Evolutionary conservation across 805 yeast species (phyloP), one percentile per base, ranked within the genome.

Genomic region (Ogataea wickerhamii): DNA sequence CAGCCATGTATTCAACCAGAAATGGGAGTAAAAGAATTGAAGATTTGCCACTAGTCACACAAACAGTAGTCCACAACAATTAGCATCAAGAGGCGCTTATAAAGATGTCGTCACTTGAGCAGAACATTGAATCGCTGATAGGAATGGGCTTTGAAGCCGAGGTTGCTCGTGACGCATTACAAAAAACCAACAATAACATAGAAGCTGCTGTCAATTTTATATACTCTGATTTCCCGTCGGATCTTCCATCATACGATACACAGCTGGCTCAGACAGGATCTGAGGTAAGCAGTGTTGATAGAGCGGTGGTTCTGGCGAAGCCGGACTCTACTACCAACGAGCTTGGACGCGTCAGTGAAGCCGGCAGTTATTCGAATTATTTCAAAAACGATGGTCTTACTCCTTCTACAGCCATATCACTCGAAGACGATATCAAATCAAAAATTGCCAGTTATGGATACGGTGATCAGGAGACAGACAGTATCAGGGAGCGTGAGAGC

Each of bases 191-290:
- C 38, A 60, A 64, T 34, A 55, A 66, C 33, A 50, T 66, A 3
- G 57, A 57, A 26, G 50, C 48, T 5, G 72, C 73, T 3, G 51
- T 64, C 10, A 48, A 57, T 16, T 64, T 53, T 44, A 56, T 73
- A 14, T 67, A 71, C 41, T 36, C 45, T 11, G 52, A 45, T 14
- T 34, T 27, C 23, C 34, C 41, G 3, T 14, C 43, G 7, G 48
- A 46, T n/a, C 27, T 41, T 28, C 47, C 49, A 10, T 28, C 49
- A 12, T 43, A 49, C 25, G 43, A 36, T n/a, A 24, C 47, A 4
- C 44, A 38, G 13, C 3, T 33, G 14, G 43, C 18, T 8, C 41
- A 49, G 10, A 29, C 28, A 18, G 44, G 37, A 10, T 29, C 32
- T 6, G 32, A 29, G 22, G 32, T 18, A 7, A 29, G 32, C 22